Conservation (phyloP, 1,139 yeast species). For the Kazachstania sp. region DNA sequence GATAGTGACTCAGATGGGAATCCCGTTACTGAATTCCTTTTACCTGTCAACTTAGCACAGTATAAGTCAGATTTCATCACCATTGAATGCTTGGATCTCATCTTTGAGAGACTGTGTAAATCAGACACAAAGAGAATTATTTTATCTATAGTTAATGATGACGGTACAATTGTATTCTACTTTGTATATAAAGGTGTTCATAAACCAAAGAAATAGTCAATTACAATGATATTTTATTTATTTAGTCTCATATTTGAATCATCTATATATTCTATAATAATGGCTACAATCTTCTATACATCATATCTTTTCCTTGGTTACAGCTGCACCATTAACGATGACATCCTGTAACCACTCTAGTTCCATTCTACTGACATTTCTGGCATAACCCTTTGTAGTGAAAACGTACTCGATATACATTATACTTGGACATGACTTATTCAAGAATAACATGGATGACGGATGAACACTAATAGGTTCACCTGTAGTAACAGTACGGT, state of each 20-base stretch:
- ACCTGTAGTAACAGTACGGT: slow-evolving; percentile 73
- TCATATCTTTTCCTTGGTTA: slow-evolving; percentile 11
- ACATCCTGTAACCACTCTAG: slow-evolving; percentile 80
- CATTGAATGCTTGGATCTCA: slow-evolving; percentile 22
- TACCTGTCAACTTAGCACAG: slow-evolving; percentile 30
- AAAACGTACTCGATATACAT: slow-evolving; percentile 93
- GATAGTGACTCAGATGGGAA: slow-evolving; percentile 10
- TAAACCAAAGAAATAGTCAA: slow-evolving; percentile 41
- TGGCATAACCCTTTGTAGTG: slow-evolving; percentile 87
- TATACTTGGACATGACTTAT: slow-evolving; percentile 72
- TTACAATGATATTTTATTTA: neutral
- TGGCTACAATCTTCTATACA: too few species aligned
- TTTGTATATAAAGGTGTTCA: slow-evolving; percentile 55
- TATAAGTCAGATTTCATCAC: slow-evolving; percentile 29
- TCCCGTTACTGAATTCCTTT: slow-evolving; percentile 20
- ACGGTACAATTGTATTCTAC: slow-evolving; percentile 62
- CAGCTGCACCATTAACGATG: slow-evolving; percentile 33
- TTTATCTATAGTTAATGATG: slow-evolving; percentile 50
- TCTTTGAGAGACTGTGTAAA: slow-evolving; percentile 25
- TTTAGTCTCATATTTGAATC: neutral
- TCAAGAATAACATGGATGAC: slow-evolving; percentile 70
- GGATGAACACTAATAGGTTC: slow-evolving; percentile 86
- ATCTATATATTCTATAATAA: neutral
- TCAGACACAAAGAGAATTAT: slow-evolving; percentile 34
- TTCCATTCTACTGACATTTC: slow-evolving; percentile 78